Conservation (phyloP, 2,329 filamentous ascomycete species). For the Spiromastix sp. region DNA sequence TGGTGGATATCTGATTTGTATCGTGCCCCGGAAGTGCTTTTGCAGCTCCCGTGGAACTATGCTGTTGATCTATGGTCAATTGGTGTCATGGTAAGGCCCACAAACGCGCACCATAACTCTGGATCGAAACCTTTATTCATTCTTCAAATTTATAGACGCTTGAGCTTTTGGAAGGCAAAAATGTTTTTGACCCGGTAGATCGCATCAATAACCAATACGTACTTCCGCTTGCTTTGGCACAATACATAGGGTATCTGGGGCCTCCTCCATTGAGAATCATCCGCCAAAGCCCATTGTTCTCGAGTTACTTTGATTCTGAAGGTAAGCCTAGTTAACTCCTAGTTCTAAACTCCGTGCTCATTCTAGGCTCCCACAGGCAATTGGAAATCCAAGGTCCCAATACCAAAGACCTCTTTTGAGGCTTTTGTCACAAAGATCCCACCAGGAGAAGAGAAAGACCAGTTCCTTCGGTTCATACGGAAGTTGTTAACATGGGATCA, state of each 20-base stretch:
- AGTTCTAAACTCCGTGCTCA: background rate
- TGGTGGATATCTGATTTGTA: slow-evolving; percentile 19
- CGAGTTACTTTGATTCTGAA: slow-evolving; percentile 14
- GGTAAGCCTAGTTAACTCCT: slow-evolving; percentile 1
- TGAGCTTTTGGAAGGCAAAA: slow-evolving; percentile 19
- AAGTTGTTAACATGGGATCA: slow-evolving; percentile 19
- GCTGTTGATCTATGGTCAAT: slow-evolving; percentile 18
- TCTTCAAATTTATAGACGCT: slow-evolving; percentile 14
- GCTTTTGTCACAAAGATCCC: slow-evolving; percentile 15
- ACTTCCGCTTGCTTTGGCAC: slow-evolving; percentile 16
- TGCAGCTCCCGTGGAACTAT: slow-evolving; percentile 15
- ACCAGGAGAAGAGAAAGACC: slow-evolving; percentile 15
- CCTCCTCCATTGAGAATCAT: slow-evolving; percentile 16
- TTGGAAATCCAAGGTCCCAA: slow-evolving; percentile 13
- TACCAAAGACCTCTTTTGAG: slow-evolving; percentile 11
- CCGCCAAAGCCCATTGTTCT: slow-evolving; percentile 12
- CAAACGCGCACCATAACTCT: background rate
- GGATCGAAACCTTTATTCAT: too few relatives aligned
- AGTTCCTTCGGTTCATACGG: slow-evolving; percentile 17
- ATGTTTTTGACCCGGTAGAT: slow-evolving; percentile 20
- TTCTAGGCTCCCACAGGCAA: slow-evolving; percentile 11
- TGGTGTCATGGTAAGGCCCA: slow-evolving; percentile 16
- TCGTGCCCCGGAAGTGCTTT: slow-evolving; percentile 17
- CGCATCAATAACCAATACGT: slow-evolving; percentile 16
- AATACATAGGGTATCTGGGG: slow-evolving; percentile 15